Conservation (phyloP, 2,329 filamentous ascomycete genomes). For the Colletotrichum tropicale region DNA sequence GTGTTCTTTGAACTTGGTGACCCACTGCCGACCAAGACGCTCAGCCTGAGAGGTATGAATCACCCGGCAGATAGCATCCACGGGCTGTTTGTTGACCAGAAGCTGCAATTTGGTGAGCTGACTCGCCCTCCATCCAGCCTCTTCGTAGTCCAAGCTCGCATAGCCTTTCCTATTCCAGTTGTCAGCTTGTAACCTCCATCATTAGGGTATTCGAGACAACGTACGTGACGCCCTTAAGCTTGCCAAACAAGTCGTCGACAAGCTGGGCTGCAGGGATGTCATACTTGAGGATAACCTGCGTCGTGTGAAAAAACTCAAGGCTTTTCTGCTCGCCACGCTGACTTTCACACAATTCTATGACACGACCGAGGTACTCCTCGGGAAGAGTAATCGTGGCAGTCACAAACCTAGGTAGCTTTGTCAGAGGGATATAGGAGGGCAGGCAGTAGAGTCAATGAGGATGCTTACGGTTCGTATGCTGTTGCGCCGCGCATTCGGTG, state of each 20-base stretch:
- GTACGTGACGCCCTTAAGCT: conserved; percentile 83
- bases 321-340: conserved; percentile 88
- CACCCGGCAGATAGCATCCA: conserved; percentile 92
- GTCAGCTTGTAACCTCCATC: neutral
- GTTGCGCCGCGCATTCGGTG: conserved; percentile 47
- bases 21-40: conserved; percentile 84
- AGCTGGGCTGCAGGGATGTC: conserved; percentile 85
- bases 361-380: conserved; percentile 90
- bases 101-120: conserved; percentile 89
- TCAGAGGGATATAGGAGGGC: neutral
- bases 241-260: conserved; percentile 97
- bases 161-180: conserved; percentile 72
- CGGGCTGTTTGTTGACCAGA: conserved; percentile 89
- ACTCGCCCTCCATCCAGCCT: conserved; percentile 83
- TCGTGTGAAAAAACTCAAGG: conserved; percentile 88
- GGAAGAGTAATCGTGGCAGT: conserved; percentile 86
- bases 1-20: conserved; percentile 95
- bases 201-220: conserved; percentile 15
- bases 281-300: conserved; percentile 95
- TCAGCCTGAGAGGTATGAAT: conserved; percentile 84
- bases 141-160: conserved; percentile 95
- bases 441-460: neutral
- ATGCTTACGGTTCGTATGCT: conserved; percentile 56
- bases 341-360: conserved; percentile 92
- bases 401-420: conserved; percentile 59